Evolutionary conservation across 768 basidiomycete genomes (phyloP).

Genomic region (Pleurotus citrinopileatus): DNA sequence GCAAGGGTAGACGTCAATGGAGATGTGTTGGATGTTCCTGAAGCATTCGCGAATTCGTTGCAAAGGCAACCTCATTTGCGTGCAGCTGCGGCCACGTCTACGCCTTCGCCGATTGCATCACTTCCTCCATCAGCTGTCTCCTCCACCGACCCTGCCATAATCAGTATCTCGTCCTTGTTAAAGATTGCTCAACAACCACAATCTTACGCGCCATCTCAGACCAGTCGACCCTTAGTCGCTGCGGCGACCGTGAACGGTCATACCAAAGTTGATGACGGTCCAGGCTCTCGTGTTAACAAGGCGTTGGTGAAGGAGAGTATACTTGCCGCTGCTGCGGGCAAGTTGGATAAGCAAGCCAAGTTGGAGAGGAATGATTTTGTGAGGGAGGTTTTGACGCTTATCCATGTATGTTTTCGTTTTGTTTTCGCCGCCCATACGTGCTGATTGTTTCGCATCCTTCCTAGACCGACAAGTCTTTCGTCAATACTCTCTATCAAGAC

Average conservation of each 20-base stretch:
- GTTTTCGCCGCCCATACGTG: neutral
- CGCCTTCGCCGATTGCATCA: slow-evolving; percentile 11
- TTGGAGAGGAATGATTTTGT: slow-evolving; percentile 57
- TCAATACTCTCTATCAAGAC: slow-evolving; percentile 56
- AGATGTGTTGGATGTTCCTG: neutral
- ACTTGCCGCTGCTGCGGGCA: slow-evolving; percentile 15
- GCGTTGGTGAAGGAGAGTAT: slow-evolving; percentile 28
- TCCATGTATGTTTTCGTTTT: slow-evolving; percentile 46
- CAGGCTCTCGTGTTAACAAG: slow-evolving; percentile 14
- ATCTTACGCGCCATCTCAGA: neutral
- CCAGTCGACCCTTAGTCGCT: neutral
- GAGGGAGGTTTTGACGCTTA: slow-evolving; percentile 54
- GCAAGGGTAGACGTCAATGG: too few relatives aligned
- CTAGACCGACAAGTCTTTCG: slow-evolving; percentile 66
- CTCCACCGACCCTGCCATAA: slow-evolving; percentile 1
- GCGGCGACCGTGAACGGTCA: neutral
- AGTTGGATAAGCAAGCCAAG: slow-evolving; percentile 11
- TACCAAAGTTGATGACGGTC: neutral
- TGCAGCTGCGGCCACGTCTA: neutral
- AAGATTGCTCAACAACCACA: neutral
- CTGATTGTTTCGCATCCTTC: slow-evolving; percentile 10
- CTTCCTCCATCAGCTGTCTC: slow-evolving; percentile 6
- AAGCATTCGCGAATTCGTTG: slow-evolving; percentile 2
- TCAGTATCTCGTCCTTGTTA: neutral
- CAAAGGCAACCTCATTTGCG: slow-evolving; percentile 5